Evolutionary conservation across 352 stramenopile species (phyloP).

Genomic region (Chrysophaeum taylorii): DNA sequence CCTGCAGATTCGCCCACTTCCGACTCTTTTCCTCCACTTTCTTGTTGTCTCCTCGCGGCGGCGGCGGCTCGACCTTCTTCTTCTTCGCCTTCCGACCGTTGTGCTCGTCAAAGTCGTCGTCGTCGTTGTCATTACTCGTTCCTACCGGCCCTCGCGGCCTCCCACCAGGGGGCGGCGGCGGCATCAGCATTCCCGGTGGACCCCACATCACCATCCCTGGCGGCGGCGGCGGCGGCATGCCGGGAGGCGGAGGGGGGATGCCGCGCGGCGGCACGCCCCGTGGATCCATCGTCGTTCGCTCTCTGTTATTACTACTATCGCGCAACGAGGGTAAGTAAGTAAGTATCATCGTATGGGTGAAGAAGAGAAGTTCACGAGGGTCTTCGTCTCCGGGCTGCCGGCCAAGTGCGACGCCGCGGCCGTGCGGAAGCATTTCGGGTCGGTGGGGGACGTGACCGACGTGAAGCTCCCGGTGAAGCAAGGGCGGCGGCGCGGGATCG

Average conservation of each 20-base stretch:
- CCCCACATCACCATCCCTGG: background rate
- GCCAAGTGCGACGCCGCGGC: background rate
- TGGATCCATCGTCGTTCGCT: background rate
- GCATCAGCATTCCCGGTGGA: background rate
- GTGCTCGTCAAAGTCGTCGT: no score
- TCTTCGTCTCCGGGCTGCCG: background rate
- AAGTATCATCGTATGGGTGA: background rate
- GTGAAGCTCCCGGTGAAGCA: background rate
- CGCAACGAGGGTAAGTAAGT: background rate
- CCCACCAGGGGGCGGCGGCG: background rate
- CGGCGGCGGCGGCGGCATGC: background rate
- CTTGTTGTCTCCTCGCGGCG: background rate
- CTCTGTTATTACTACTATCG: background rate
- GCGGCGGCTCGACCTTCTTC: background rate
- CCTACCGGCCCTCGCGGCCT: no score
- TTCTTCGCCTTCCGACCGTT: background rate
- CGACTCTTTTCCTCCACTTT: conserved; percentile 50
- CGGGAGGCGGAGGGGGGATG: background rate
- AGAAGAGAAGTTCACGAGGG: background rate
- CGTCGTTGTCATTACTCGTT: no score
- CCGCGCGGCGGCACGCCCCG: background rate
- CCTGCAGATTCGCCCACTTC: conserved; percentile 66
- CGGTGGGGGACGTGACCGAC: conserved; percentile 4
- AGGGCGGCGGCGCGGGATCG: conserved; percentile 31
- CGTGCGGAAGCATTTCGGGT: background rate